Percentiles rank a stretch among this genome's conserved stretches.
These are phyloP conservation scores for Lentinus polychrous DNA, from an alignment of 1,284 basidiomycete species.

Conservation along the genomic window DNA sequence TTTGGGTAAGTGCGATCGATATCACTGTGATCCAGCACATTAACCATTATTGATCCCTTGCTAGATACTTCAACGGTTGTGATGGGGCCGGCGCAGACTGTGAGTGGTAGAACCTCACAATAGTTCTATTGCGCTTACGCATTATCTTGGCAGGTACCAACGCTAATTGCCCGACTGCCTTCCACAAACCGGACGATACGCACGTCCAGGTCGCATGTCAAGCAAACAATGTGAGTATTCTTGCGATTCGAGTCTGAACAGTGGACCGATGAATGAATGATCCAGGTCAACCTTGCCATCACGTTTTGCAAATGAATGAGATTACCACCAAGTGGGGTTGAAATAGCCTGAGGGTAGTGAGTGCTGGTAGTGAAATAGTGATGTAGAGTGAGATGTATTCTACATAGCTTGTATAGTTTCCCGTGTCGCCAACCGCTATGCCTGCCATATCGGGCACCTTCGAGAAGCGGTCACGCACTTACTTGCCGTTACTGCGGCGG, in stretches of 20 bases:
- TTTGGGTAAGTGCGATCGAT: constrained; percentile 23
- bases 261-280: background rate
- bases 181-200: constrained; percentile 32
- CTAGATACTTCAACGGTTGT: constrained; percentile 24
- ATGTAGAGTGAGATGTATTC: no score
- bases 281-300: constrained; percentile 25
- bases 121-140: background rate
- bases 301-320: constrained; percentile 25
- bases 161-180: constrained; percentile 29
- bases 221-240: constrained; percentile 18
- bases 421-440: no score
- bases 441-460: no score
- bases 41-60: constrained; percentile 1
- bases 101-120: constrained; percentile 9
- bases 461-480: no score
- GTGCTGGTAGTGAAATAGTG: no score
- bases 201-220: constrained; percentile 34
- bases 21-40: no score
- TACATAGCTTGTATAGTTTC: no score
- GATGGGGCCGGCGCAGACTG: constrained; percentile 27
- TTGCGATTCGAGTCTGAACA: background rate
- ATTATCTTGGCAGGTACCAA: constrained; percentile 17
- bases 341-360: no score
- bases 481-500: no score
- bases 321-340: no score